Base-by-base conservation (phyloP, 2,329 filamentous ascomycete genomes). In the Epichloe elymi region DNA sequence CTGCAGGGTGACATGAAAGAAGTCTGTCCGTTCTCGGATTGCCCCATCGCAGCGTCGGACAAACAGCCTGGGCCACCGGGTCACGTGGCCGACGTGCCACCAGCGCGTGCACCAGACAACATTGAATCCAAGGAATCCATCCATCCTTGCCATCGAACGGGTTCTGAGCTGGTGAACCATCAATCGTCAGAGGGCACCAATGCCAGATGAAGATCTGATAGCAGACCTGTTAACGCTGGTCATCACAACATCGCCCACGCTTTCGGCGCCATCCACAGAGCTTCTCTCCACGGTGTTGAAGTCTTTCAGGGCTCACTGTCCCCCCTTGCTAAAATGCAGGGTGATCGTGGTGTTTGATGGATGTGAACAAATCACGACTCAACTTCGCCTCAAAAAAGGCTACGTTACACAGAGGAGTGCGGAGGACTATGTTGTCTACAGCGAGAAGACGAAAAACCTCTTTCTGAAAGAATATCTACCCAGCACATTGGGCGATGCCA, bases 201-300 rank as follows among this genome's bases (percentile, higher is more conserved):
- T 49, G 47, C 33, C 42, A 14, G 30, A 17, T 38, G 48, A 50
- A 19, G 14, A 33, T n/a, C 26, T 42, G 38, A 39, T 49, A 20
- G 15, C 33, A 39, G 20, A 39, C 36, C 48, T 51, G 5, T 26
- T 53, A 8, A 67, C 65, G 0, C 57, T 66, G 17, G 69, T 79
- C 46, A 69, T 79, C 55, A 78, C 76, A 1, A 79, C 75, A 0
- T 79, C 76, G 2, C 70, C 75, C 0, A 79, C 75, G 0, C 76
- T 76, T 0, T 79, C 75, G 1, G 70, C 73, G 0, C 76, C 76
- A 0, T 72, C 73, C 0, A 74, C 74, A 0, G 75, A 77, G 15
- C 69, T 79, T 0, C 55, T 79, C n/a, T 67, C 67, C 0, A 59
- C 70, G 0, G 69, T 78, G 2, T 48, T 78, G 2, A 55, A 61